Conservation (phyloP, 805 yeast species). For the Debaryomyces maramus region DNA sequence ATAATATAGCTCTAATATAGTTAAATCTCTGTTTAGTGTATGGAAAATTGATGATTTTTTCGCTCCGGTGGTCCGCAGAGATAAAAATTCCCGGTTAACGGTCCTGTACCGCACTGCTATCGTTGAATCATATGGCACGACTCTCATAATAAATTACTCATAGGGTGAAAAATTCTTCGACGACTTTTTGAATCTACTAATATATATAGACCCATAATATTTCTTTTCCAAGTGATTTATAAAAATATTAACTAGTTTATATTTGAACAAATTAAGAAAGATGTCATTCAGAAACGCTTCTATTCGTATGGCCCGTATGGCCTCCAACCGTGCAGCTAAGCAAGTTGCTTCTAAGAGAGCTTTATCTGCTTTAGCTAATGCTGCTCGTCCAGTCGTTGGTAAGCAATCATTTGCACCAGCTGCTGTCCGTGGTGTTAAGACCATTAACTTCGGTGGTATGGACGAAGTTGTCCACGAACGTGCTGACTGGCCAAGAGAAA, state of each 20-base stretch:
- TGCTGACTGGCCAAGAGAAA: slow-evolving; percentile 99
- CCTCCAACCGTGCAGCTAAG: slow-evolving; percentile 41
- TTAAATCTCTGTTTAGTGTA: too few relatives aligned
- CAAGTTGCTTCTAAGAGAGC: slow-evolving; percentile 64
- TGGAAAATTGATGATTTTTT: too few relatives aligned
- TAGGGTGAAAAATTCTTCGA: slow-evolving; percentile 2
- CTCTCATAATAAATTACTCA: slow-evolving; percentile 9
- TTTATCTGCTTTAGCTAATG: slow-evolving; percentile 53
- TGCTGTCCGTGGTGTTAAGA: slow-evolving; percentile 87
- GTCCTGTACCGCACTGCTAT: slow-evolving; percentile 7
- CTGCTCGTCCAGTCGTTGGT: slow-evolving; percentile 44
- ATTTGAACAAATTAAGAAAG: slow-evolving; percentile 1
- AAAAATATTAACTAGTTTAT: neutral
- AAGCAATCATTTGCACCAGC: slow-evolving; percentile 42
- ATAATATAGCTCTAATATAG: too few relatives aligned
- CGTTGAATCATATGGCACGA: slow-evolving; percentile 2
- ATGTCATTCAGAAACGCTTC: slow-evolving; percentile 49
- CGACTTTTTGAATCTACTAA: slow-evolving; percentile 1
- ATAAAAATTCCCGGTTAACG: slow-evolving; percentile 7
- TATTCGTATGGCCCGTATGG: slow-evolving; percentile 48
- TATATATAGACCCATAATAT: slow-evolving; percentile 2
- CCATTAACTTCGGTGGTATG: slow-evolving; percentile 95
- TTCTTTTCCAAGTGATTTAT: slow-evolving; percentile 5
- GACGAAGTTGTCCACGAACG: slow-evolving; percentile 97
- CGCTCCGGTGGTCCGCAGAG: slow-evolving; percentile 6